phyloP scores from a whole-genome alignment of 371 early-diverging fungal genomes.

The Rhizopus arrhizus region DNA sequence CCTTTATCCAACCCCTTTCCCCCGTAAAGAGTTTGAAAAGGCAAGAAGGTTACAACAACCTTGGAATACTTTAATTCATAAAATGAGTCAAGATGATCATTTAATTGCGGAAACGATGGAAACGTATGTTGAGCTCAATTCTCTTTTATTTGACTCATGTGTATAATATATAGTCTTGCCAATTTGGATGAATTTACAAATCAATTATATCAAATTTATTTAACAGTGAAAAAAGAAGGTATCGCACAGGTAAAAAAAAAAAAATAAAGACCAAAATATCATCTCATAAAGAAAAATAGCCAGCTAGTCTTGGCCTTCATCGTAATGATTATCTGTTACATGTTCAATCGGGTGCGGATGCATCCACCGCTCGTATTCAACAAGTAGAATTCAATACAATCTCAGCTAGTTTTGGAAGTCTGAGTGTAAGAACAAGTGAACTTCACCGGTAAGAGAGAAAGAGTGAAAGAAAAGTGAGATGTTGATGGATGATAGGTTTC shows the following conservation, averaged over 20 bases:
- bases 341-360: slow-evolving; percentile 45
- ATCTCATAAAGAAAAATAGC: slow-evolving; percentile 38
- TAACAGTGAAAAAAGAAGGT: slow-evolving; percentile 61
- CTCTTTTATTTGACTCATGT: not conserved
- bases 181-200: slow-evolving; percentile 84
- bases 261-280: not conserved
- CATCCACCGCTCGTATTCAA: slow-evolving; percentile 59
- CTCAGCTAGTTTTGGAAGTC: slow-evolving; percentile 85
- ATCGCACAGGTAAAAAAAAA: slow-evolving; percentile 57
- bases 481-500: slow-evolving; percentile 45
- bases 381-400: slow-evolving; percentile 98
- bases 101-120: slow-evolving; percentile 78
- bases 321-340: slow-evolving; percentile 96
- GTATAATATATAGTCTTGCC: slow-evolving; percentile 58
- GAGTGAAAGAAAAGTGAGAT: not conserved
- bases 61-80: slow-evolving; percentile 83
- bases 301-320: slow-evolving; percentile 80
- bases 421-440: slow-evolving; percentile 77
- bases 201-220: slow-evolving; percentile 79
- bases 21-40: slow-evolving; percentile 70
- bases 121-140: slow-evolving; percentile 43
- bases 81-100: slow-evolving; percentile 72
- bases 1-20: slow-evolving; percentile 88
- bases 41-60: slow-evolving; percentile 80
- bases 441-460: slow-evolving; percentile 75